Conservation (phyloP, 768 basidiomycete genomes). For the Termitomyces sp. region DNA sequence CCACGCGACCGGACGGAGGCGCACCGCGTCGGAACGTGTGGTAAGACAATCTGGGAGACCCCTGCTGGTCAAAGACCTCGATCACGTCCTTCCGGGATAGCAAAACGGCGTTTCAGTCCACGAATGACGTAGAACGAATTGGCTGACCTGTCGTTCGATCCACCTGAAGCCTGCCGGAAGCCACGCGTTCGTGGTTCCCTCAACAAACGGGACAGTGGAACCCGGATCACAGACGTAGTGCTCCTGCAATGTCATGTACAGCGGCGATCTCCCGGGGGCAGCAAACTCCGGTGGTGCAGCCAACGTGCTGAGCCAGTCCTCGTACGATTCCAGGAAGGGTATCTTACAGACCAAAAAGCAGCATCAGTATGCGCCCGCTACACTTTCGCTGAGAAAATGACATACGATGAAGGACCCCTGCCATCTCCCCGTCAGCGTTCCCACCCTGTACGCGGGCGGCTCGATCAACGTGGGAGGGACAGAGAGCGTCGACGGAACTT, state of each 20-base stretch:
- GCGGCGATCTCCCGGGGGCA: conserved; percentile 34
- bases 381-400: background rate
- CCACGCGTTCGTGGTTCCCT: conserved; percentile 40
- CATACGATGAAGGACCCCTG: conserved; percentile 44
- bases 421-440: conserved; percentile 43
- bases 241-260: conserved; percentile 45
- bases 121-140: conserved; percentile 29
- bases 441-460: conserved; percentile 32
- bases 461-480: conserved; percentile 10
- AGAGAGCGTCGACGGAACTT: background rate
- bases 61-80: conserved; percentile 27
- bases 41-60: conserved; percentile 34
- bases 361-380: background rate
- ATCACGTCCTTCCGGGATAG: conserved; percentile 48
- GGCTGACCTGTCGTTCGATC: conserved; percentile 30
- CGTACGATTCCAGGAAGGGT: conserved; percentile 32
- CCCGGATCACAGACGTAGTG: conserved; percentile 34
- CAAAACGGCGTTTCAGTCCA: conserved; percentile 37
- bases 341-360: conserved; percentile 24
- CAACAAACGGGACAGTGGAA: conserved; percentile 26
- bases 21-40: conserved; percentile 22
- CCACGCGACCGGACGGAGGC: conserved; percentile 17
- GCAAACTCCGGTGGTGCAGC: conserved; percentile 29
- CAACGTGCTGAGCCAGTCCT: conserved; percentile 26
- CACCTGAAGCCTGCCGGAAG: conserved; percentile 34